phyloP scores from a whole-genome alignment of 2,329 filamentous ascomycete species.

The Alternaria gaisen region DNA sequence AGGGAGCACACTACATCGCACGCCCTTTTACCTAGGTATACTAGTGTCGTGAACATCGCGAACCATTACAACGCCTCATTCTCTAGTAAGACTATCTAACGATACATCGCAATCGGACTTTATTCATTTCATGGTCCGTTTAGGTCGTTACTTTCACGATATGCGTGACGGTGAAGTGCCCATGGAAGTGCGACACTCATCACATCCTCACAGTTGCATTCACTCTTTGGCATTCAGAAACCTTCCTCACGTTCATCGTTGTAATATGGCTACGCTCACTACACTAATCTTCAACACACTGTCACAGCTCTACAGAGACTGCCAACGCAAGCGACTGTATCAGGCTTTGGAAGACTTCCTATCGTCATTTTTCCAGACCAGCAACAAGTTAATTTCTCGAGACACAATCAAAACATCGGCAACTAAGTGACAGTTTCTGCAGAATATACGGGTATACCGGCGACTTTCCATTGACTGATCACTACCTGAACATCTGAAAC shows the following conservation, averaged over 20 bases:
- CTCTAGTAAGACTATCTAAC: background rate
- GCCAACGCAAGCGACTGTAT: background rate
- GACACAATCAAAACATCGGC: background rate
- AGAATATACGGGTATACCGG: background rate
- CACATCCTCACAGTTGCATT: background rate
- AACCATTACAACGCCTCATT: background rate
- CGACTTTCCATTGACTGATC: background rate
- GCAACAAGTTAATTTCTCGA: background rate
- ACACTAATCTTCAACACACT: background rate
- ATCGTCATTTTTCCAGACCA: background rate
- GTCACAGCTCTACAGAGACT: background rate
- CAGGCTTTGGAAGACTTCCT: background rate
- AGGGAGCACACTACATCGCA: background rate
- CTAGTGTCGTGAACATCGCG: background rate
- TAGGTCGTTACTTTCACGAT: background rate
- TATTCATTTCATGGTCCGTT: background rate
- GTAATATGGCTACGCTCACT: background rate
- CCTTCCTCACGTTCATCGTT: background rate
- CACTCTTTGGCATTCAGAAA: background rate
- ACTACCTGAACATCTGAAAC: background rate
- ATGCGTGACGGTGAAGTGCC: background rate
- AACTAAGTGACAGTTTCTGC: background rate
- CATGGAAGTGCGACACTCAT: background rate
- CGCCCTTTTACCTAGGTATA: background rate
- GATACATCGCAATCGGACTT: background rate